Percentiles rank a stretch among this genome's conserved stretches.
Evolutionary conservation across 1,284 basidiomycete species (phyloP).

Genomic region (Coniophora puteana): DNA sequence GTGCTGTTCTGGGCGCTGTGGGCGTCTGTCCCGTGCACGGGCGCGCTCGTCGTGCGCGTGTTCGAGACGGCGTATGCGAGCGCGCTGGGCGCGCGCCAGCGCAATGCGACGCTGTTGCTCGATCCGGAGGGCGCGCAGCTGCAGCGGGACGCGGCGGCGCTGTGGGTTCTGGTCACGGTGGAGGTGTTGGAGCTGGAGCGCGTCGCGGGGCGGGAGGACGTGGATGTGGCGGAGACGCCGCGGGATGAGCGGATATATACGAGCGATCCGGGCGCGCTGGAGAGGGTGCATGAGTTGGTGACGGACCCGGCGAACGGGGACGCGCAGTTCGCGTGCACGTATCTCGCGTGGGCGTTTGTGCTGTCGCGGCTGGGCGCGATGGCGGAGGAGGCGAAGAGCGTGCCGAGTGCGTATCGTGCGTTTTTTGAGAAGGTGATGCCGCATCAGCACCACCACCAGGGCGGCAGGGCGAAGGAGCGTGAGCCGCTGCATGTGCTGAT

Average conservation of each 20-base stretch:
- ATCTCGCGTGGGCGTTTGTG: slow-evolving; percentile 78
- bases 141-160: slow-evolving; percentile 61
- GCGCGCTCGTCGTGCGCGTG: slow-evolving; percentile 56
- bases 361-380: slow-evolving; percentile 55
- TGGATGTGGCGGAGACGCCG: slow-evolving; percentile 51
- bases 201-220: slow-evolving; percentile 50
- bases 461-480: slow-evolving; percentile 51
- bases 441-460: slow-evolving; percentile 31
- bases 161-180: slow-evolving; percentile 76
- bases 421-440: slow-evolving; percentile 56
- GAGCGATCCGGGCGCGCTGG: slow-evolving; percentile 50
- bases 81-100: slow-evolving; percentile 65
- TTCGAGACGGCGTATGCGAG: slow-evolving; percentile 65
- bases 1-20: slow-evolving; percentile 85
- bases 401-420: slow-evolving; percentile 48
- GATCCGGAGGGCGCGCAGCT: slow-evolving; percentile 71
- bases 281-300: slow-evolving; percentile 63
- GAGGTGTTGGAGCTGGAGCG: slow-evolving; percentile 81
- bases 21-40: slow-evolving; percentile 67
- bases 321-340: slow-evolving; percentile 63
- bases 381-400: slow-evolving; percentile 40
- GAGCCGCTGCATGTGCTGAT: slow-evolving; percentile 53
- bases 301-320: slow-evolving; percentile 44
- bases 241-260: slow-evolving; percentile 50
- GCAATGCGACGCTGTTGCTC: slow-evolving; percentile 61